Conservation (phyloP, 1,139 yeast genomes). For the Kodamaea alishanica region DNA sequence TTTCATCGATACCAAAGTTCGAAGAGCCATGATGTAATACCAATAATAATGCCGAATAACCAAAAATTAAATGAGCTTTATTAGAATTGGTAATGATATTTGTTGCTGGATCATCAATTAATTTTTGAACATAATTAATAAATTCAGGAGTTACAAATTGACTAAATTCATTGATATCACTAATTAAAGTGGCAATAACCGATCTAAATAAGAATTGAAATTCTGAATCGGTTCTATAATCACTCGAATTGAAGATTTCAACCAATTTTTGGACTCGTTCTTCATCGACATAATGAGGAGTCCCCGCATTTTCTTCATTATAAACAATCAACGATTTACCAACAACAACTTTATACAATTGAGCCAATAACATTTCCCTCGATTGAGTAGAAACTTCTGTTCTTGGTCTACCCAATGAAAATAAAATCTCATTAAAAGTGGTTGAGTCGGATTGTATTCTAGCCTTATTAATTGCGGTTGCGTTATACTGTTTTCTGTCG, state of each 20-base stretch:
- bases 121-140: conserved; percentile 28
- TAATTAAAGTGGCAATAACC: conserved; percentile 39
- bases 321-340: conserved; percentile 38
- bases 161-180: conserved; percentile 53
- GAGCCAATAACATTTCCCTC: conserved; percentile 50
- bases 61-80: conserved; percentile 41
- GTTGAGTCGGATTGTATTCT: conserved; percentile 37
- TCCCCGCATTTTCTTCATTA: conserved; percentile 37
- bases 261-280: conserved; percentile 34
- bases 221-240: conserved; percentile 42
- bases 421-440: conserved; percentile 40
- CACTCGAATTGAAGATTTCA: conserved; percentile 27
- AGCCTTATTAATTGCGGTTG: conserved; percentile 29
- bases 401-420: conserved; percentile 38
- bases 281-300: conserved; percentile 34
- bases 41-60: conserved; percentile 42
- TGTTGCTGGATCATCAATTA: conserved; percentile 33
- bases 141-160: conserved; percentile 41
- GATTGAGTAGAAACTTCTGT: conserved; percentile 46
- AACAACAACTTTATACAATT: conserved; percentile 46
- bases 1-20: conserved; percentile 48
- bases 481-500: conserved; percentile 30
- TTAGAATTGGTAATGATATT: conserved; percentile 34
- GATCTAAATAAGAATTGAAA: conserved; percentile 42
- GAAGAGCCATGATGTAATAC: conserved; percentile 48